Base-by-base conservation (phyloP, 2,329 filamentous ascomycete species). In the Drechslerella coelobrocha region DNA sequence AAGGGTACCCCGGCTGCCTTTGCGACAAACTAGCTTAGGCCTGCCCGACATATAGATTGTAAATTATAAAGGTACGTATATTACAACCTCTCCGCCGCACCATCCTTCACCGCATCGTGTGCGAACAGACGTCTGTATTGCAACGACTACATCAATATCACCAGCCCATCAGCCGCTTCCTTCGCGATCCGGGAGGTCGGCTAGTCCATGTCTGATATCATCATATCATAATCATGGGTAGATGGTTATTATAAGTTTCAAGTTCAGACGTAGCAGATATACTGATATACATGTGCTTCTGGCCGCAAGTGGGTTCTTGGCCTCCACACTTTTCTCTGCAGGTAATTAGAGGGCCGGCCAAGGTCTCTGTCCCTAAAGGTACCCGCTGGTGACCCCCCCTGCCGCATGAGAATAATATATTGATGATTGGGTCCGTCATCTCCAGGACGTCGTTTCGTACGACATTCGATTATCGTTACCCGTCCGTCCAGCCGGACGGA, bases 1-100 rank as follows among this genome's bases (percentile, higher is more conserved):
- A 57, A 57, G 26, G 48, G 23, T 34, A 9, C n/a, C 39, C 65
- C 57, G 55, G 52, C 56, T 34, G 55, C 34, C 31, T 17, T 29
- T 55, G 19, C 24, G 24, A 29, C 50, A 41, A 50, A 27, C 45
- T 21, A 27, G 56, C 29, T n/a, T 29, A 43, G 51, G 51, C 45
- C 19, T 45, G 41, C 8, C 41, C 41, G 41, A 45, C 41, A 45
- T 6, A 41, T 14, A 17, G 5, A 5, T 19, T 10, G 19, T 10
- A 21, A 9, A 45, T 21, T 23, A 2, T 8, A 45, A 8, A 2
- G 41, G 41, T 45, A 45, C 41, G 41, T 45, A 23, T 7, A 45
- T 5, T 9, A 45, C 37, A 19, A 39, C 34, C 34, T 39, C 34
- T 45, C n/a, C 14, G 21, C 3, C 41, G 2, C 17, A 31, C 12